Evolutionary conservation across 2,329 filamentous ascomycete genomes (phyloP).

Genomic region (Lecanoromycetidae sp.): DNA sequence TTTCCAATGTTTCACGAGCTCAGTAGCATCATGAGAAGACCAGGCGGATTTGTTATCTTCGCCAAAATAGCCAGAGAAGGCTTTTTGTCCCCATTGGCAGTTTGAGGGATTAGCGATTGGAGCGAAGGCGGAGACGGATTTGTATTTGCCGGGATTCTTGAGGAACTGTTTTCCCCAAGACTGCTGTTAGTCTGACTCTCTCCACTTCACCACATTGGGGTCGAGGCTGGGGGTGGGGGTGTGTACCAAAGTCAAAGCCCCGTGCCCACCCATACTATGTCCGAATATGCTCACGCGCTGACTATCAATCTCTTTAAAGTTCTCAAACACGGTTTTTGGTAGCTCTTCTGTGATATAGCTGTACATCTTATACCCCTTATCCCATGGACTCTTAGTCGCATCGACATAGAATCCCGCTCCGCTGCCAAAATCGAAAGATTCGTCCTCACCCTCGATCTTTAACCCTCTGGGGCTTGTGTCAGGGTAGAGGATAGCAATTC

Average conservation of each 20-base stretch:
- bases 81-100: conserved; percentile 92
- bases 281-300: conserved; percentile 70
- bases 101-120: conserved; percentile 76
- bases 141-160: conserved; percentile 81
- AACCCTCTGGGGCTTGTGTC: conserved; percentile 83
- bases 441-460: conserved; percentile 70
- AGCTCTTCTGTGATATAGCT: conserved; percentile 81
- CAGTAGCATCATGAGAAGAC: conserved; percentile 84
- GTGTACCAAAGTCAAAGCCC: conserved; percentile 65
- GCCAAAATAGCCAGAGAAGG: conserved; percentile 83
- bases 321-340: conserved; percentile 59
- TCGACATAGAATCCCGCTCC: conserved; percentile 94
- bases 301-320: conserved; percentile 61
- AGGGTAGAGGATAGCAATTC: conserved; percentile 86
- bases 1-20: conserved; percentile 68
- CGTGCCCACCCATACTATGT: conserved; percentile 96
- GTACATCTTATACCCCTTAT: conserved; percentile 82
- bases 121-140: conserved; percentile 78
- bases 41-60: conserved; percentile 55
- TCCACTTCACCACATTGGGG: no score
- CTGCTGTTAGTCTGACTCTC: no score
- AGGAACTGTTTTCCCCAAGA: conserved; percentile 51
- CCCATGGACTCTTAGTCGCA: conserved; percentile 63
- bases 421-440: conserved; percentile 79
- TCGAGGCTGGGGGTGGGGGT: neutral